Base-by-base conservation (phyloP, 2,329 filamentous ascomycete species). In the Penicillium sp. region DNA sequence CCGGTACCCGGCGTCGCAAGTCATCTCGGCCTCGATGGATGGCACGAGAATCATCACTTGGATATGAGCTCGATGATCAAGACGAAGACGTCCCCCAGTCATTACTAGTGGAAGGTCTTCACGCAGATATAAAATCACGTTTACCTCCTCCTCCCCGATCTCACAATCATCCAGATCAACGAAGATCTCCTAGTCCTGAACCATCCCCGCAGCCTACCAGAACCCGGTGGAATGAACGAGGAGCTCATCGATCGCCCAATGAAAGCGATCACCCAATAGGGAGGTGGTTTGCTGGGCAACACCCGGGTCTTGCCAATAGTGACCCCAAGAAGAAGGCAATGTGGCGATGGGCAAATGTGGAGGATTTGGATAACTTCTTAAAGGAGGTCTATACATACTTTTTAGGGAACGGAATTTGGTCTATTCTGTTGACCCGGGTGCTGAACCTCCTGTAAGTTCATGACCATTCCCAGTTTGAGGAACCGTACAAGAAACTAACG, bases 261-360 rank as follows among this genome's bases (percentile, higher is more conserved):
- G 53, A 56, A 40, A 53, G 56, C 49, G 59, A 60, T 19, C 59
- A 59, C 27, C 61, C 66, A 11, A 56, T 60, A 35, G 52, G 58
- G 32, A 61, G 64, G 39, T 70, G 66, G 60, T 61, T 68, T 16
- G 54, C 61, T 5, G 66, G 66, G 16, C 68, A 64, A 46, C 64
- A 70, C 26, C 63, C 70, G 1, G 71, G 68, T 26, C 60, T 78
- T 39, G 70, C 71, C 16, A 70, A 76, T 48, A 76, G 79, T 27
- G 82, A 84, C 64, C 83, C 85, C 0, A 85, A 85, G 71, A 88
- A 93, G 67, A 88, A 87, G 71, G 91, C 92, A 3, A 84, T 96
- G 78, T 97, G 91, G 87, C 84, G 90, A 73, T 97, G 92, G 89
- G 90, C 90, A 51, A 96, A 96, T 67, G 90, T 94, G 53, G 85